A percentile compares a stretch with the other conserved stretches of the same genome.
Conservation (phyloP, 2,329 filamentous ascomycete genomes). For the Thermoascus crustaceus region DNA sequence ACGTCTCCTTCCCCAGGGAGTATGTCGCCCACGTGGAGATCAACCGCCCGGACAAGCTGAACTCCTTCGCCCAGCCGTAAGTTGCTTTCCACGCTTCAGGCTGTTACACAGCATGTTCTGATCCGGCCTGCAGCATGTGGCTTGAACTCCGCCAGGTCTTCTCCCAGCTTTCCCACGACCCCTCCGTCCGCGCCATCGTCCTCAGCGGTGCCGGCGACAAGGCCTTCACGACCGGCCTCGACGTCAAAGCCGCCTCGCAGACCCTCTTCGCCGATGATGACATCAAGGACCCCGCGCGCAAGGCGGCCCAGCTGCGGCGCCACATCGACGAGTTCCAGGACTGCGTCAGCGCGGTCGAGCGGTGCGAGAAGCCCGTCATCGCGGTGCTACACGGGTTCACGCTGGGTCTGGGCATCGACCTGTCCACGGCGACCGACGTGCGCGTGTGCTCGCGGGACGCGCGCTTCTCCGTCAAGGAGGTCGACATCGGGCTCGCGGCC, state of each 20-base stretch:
- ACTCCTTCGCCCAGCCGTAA: conserved; percentile 68
- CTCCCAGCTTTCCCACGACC: conserved; percentile 59
- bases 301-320: conserved; percentile 53
- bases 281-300: conserved; percentile 54
- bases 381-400: conserved; percentile 70
- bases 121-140: conserved; percentile 58
- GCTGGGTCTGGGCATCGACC: conserved; percentile 69
- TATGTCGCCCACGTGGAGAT: conserved; percentile 88
- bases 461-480: conserved; percentile 40
- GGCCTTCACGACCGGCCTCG: conserved; percentile 79
- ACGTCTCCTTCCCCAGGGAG: conserved; percentile 60
- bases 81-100: conserved; percentile 16
- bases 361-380: conserved; percentile 87
- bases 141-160: conserved; percentile 69
- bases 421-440: conserved; percentile 37
- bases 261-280: conserved; percentile 38
- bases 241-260: conserved; percentile 63
- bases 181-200: conserved; percentile 66
- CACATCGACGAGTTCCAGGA: conserved; percentile 74
- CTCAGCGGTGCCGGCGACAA: conserved; percentile 73
- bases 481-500: conserved; percentile 43
- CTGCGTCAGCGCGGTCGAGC: conserved; percentile 67
- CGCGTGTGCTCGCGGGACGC: conserved; percentile 30
- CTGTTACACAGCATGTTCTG: conserved; percentile 6
- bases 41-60: conserved; percentile 77